Base-by-base conservation (phyloP, 345 rosid genomes). In the Ceriops zippeliana region DNA sequence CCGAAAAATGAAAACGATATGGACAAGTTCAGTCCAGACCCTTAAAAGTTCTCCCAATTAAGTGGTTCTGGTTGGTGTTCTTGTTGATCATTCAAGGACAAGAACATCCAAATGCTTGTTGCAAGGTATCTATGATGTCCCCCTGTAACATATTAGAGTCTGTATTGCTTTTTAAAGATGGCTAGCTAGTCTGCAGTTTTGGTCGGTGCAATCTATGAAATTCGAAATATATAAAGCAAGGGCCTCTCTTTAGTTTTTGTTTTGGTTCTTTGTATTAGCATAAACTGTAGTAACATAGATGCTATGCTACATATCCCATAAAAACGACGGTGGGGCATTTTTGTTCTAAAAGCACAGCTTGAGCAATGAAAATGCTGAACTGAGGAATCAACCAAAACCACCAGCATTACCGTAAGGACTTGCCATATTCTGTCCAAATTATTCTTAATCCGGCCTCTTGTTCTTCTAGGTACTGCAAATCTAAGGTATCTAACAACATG, bases 61-160 rank as follows among this genome's bases (percentile, higher is more conserved):
- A 30, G 19, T 9, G 38, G 4, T 34, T 49, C 7, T 21, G 38
- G 49, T 15, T 34, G 61, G 51, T 32, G 52, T 35, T 66, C 60
- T 31, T 64, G 9, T 20, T 0, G 5, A 28, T 1, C 17, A 46
- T 49, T 49, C 32, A 5, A 7, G 16, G 15, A 7, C 58, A 53
- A 2, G 58, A 53, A 53, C 13, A 20, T 22, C 58, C 58, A 54
- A 22, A 22, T 10, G 24, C 5, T 54, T n/a, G 28, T 26, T 1
- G 58, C 15, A 54, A 54, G 5, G 28, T 26, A 22, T 54, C 13
- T 15, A 38, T 38, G 11, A 38, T 38, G 15, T 13, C 49, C 4
- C 5, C 17, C 22, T 63, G 68, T 52, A 42, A 21, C 35, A 70
- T 69, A 49, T 28, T 34, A 30, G 72, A 68, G 71, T 13, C 27